Base-by-base conservation (phyloP, 108 stramenopile genomes). In the Schizochytrium sp. region DNA sequence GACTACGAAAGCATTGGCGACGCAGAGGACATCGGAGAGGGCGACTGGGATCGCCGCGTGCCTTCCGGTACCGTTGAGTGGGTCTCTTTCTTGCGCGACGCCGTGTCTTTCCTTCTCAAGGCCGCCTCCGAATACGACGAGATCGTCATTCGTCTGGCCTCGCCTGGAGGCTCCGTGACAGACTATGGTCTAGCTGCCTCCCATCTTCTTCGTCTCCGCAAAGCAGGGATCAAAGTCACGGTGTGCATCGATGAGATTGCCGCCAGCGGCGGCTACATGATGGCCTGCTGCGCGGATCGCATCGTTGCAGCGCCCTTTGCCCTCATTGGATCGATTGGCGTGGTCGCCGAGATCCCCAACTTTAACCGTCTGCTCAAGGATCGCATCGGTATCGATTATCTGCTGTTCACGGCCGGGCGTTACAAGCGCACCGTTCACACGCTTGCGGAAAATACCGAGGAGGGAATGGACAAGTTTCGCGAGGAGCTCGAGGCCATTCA, bases 211-310 rank as follows among this genome's bases (percentile, higher is more conserved):
- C 92, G 97, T 58, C 91, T 98, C 58, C 95, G 95, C 89, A 92
- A 94, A 48, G 91, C 92, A n/a, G 95, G 95, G 44, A 58, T 97
- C 58, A 93, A 93, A 58, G 89, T 98, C 16, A 97, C 97, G 43
- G 93, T 98, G 60, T 96, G 96, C 57, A 97, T 98, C 0, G 98
- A 98, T 87, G 96, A 97, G 90, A 97, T 98, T 1, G 98, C 97
- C 1, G 98, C 98, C 5, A 89, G 88, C 41, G 93, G 93, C 5
- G 93, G 93, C 23, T 93, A 93, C 87, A 93, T 94, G 92, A 94
- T 94, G 93, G 92, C 93, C 44, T 90, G 88, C 90, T 89, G 91
- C 28, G 94, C 92, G 18, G 91, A 94, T 71, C 41, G 55, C 45
- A 89, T 94, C 59, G 71, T 92, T 44, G 91, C 91, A 14, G 88